Conservation (phyloP, 1,139 yeast species). For the Yamadazyma epiphylla region DNA sequence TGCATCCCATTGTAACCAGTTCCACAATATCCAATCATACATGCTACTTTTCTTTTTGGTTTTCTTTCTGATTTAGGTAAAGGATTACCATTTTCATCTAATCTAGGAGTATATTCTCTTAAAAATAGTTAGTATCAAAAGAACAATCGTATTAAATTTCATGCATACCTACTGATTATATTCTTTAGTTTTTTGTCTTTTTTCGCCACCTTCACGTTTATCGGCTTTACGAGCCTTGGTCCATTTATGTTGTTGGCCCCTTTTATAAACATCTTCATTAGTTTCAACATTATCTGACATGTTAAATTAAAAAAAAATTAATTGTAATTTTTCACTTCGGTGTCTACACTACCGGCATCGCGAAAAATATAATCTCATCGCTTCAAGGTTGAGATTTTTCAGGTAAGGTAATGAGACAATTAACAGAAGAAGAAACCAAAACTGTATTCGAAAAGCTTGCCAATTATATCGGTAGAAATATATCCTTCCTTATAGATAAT, state of each 20-base stretch:
- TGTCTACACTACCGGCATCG: background rate
- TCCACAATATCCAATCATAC: constrained; percentile 94
- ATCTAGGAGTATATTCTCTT: constrained; percentile 37
- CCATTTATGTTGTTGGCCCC: constrained; percentile 1
- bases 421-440: constrained; percentile 96
- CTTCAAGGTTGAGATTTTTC: constrained; percentile 1
- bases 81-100: constrained; percentile 64
- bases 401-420: constrained; percentile 65
- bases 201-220: constrained; percentile 5
- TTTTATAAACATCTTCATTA: constrained; percentile 1
- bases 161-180: constrained; percentile 31
- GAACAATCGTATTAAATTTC: constrained; percentile 4
- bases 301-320: background rate
- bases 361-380: background rate
- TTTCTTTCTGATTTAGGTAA: constrained; percentile 56
- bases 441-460: constrained; percentile 95
- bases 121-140: constrained; percentile 19
- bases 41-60: constrained; percentile 88
- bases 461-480: constrained; percentile 92
- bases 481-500: constrained; percentile 81
- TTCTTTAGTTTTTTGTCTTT: constrained; percentile 13
- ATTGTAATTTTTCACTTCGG: background rate
- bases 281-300: constrained; percentile 4
- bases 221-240: constrained; percentile 3
- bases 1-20: constrained; percentile 99